These are phyloP conservation scores for Lactifluus subvellereus DNA, from an alignment of 768 basidiomycete genomes.

Conservation along the genomic window DNA sequence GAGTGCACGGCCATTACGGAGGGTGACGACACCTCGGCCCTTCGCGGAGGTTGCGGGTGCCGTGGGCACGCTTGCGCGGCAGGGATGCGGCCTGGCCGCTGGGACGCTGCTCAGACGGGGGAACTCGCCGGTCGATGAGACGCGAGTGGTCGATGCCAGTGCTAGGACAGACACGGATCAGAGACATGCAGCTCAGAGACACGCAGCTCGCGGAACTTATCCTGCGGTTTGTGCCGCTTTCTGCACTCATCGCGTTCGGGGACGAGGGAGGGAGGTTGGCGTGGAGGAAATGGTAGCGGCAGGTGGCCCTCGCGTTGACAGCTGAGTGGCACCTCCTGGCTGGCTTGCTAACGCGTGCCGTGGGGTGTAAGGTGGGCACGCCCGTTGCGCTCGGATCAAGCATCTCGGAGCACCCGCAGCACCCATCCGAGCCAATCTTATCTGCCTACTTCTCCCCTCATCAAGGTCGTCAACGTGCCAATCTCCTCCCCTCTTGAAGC, in stretches of 20 bases:
- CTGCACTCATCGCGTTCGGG: slow-evolving; percentile 73
- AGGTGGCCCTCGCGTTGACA: slow-evolving; percentile 57
- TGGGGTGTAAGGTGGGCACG: slow-evolving; percentile 22
- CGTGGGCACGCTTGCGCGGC: slow-evolving; percentile 59
- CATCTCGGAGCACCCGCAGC: no score
- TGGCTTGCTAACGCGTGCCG: slow-evolving; percentile 74
- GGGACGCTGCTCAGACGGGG: slow-evolving; percentile 58
- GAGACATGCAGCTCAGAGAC: slow-evolving; percentile 42
- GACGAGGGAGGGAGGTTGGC: slow-evolving; percentile 59
- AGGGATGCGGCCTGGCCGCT: slow-evolving; percentile 33
- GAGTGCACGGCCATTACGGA: slow-evolving; percentile 22
- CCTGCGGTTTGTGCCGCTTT: slow-evolving; percentile 67
- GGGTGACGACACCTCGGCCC: slow-evolving; percentile 53
- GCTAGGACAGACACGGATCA: slow-evolving; percentile 32
- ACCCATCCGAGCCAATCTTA: no score
- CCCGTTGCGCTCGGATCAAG: no score
- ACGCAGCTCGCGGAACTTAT: slow-evolving; percentile 65
- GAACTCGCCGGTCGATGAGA: neutral
- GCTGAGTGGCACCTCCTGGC: slow-evolving; percentile 78
- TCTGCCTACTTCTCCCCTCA: no score
- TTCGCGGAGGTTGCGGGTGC: slow-evolving; percentile 74
- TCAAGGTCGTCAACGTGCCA: no score
- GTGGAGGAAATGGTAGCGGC: slow-evolving; percentile 23
- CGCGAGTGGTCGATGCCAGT: slow-evolving; percentile 17
- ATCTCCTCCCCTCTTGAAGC: no score